Evolutionary conservation across 371 early-diverging fungal genomes (phyloP), one percentile per base, ranked within the genome.

Genomic region (Haplosporangium sp.): DNA sequence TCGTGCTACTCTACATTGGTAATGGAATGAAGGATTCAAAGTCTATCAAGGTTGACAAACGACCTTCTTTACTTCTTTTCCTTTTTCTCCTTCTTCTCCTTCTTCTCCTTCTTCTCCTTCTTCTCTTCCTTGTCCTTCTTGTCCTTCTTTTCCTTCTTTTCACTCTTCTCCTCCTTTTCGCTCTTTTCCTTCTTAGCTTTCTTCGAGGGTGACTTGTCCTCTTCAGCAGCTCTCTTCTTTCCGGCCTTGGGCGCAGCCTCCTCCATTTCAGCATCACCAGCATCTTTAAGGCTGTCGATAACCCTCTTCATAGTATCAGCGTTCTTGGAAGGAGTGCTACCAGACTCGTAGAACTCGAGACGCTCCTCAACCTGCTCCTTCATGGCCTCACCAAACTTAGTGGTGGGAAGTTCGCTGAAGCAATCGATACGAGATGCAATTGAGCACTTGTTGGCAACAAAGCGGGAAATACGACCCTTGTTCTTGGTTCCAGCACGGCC

Each of bases 361-460:
- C 99, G 94, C 83, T 97, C 96, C 85, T 99, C 99, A 17, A 99
- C 97, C 87, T 99, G 97, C 65, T 92, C 88, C 84, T 92, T 92
- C 83, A 99, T 85, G 17, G 97, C 95, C 85, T 95, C 94, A 76
- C 99, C 99, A 82, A 97, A 99, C 83, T 91, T 93, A 83, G 89
- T 88, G n/a, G 96, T 95, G 27, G 96, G 96, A 50, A 84, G 85
- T 37, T 98, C 95, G 55, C 92, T 84, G 93, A 97, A 99, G 86
- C 97, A 98, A 86, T 99, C 99, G 66, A 99, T 98, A 73, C 98
- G 92, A 52, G 96, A 94, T 19, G 99, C 99, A 82, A 99, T 96
- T 34, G 97, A 92, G 85, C 95, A 95, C 88, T 99, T 99, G 92
- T 98, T 97, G 83, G 99, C 99, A 38, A 99, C 91, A 77, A 96